Percentiles rank a stretch among this genome's conserved stretches.
phyloP scores from a whole-genome alignment of 1,139 yeast genomes.

The Saccharomyces hybrid region DNA sequence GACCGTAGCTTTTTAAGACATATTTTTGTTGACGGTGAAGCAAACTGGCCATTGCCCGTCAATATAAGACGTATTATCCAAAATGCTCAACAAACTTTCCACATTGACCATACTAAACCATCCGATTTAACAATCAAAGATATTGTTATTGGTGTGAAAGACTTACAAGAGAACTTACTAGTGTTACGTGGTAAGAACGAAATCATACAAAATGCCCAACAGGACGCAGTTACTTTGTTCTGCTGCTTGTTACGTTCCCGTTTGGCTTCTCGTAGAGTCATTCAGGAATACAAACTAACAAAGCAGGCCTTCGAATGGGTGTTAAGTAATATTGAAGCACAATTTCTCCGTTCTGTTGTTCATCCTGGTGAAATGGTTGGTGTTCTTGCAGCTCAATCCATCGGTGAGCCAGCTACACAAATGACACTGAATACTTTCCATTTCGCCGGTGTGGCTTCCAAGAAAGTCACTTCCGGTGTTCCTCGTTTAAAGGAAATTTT shows the following conservation, averaged over 20 bases:
- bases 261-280: conserved; percentile 80
- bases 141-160: conserved; percentile 65
- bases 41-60: conserved; percentile 96
- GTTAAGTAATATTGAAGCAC: conserved; percentile 85
- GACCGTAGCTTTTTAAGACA: conserved; percentile 80
- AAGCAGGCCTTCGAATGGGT: conserved; percentile 93
- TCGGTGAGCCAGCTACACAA: conserved; percentile 99
- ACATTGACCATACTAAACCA: conserved; percentile 82
- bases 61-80: conserved; percentile 94
- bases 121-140: conserved; percentile 84
- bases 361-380: conserved; percentile 99
- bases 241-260: conserved; percentile 90
- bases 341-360: conserved; percentile 86
- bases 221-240: conserved; percentile 83
- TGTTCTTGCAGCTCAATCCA: conserved; percentile 97
- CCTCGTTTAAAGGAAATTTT: conserved; percentile 99
- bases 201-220: conserved; percentile 78
- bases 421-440: conserved; percentile 99
- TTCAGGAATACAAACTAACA: conserved; percentile 83
- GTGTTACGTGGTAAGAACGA: conserved; percentile 81
- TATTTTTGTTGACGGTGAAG: conserved; percentile 89
- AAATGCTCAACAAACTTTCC: conserved; percentile 96
- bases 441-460: conserved; percentile 99
- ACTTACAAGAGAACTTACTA: conserved; percentile 55
- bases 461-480: conserved; percentile 98